Evolutionary conservation across 2,329 filamentous ascomycete genomes (phyloP).

Genomic region (Hymenoscyphus fructigenus): DNA sequence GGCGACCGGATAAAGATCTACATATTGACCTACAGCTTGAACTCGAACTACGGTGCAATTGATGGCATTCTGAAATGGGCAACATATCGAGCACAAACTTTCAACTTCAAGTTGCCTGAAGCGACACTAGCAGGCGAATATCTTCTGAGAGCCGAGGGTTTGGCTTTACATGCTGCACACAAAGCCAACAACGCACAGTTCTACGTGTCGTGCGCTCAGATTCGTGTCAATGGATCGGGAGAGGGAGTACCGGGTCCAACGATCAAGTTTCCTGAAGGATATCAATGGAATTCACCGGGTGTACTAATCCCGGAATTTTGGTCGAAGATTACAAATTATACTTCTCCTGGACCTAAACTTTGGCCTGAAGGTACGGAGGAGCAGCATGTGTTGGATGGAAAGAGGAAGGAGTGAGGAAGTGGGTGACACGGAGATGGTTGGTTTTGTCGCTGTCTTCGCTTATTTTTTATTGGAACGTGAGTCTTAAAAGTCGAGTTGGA

Average conservation of each 20-base stretch:
- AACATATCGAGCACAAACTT: not conserved
- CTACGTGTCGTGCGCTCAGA: conserved; percentile 7
- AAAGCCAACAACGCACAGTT: not conserved
- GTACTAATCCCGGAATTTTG: not conserved
- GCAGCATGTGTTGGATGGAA: not conserved
- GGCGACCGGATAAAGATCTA: conserved; percentile 1
- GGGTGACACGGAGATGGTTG: not conserved
- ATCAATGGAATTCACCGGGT: not conserved
- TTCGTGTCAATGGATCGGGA: not conserved
- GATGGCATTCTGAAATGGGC: conserved; percentile 1
- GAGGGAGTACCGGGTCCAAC: not conserved
- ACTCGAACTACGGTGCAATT: not conserved
- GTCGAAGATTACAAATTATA: not conserved
- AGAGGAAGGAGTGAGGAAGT: not conserved
- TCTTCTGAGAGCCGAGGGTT: conserved; percentile 3
- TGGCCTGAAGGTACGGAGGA: not conserved
- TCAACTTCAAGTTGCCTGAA: conserved; percentile 5
- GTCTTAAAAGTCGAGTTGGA: too few species aligned
- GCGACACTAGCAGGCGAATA: not conserved
- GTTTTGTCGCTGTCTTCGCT: not conserved
- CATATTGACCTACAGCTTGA: not conserved
- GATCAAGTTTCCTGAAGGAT: conserved; percentile 8
- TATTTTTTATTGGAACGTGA: not conserved
- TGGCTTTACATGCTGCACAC: conserved; percentile 6
- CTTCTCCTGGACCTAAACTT: not conserved